A percentile compares a stretch with the other conserved stretches of the same genome.
Evolutionary conservation across 805 yeast species (phyloP).

Genomic region (Candida ipomoeae): DNA sequence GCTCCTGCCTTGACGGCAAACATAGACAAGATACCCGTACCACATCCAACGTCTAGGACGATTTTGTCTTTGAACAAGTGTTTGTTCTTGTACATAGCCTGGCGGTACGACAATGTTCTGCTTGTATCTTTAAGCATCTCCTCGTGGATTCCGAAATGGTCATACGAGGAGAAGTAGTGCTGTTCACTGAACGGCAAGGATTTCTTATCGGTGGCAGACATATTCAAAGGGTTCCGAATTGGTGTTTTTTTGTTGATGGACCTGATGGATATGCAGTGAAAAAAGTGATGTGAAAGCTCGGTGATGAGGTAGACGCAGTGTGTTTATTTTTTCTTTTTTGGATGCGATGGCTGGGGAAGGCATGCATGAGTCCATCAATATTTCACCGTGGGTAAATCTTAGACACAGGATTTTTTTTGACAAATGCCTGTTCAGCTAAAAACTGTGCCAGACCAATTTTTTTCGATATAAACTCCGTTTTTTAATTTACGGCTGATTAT

Average conservation of each 20-base stretch:
- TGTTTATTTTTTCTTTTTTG: background rate
- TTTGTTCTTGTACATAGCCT: conserved; percentile 87
- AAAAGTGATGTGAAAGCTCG: background rate
- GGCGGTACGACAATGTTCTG: conserved; percentile 86
- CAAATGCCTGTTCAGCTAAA: too few species aligned
- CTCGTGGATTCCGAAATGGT: conserved; percentile 96
- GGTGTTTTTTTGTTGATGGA: background rate
- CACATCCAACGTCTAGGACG: conserved; percentile 97
- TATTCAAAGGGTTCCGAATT: background rate
- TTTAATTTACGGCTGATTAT: background rate
- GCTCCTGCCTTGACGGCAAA: conserved; percentile 99
- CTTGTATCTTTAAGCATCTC: conserved; percentile 97
- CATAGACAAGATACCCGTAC: conserved; percentile 96
- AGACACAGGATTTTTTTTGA: background rate
- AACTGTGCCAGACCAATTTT: too few species aligned
- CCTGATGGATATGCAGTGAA: background rate
- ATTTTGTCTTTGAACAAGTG: conserved; percentile 87
- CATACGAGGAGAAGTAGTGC: conserved; percentile 93
- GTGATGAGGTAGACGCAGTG: conserved; percentile 2
- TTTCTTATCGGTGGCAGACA: conserved; percentile 65
- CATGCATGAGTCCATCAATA: background rate
- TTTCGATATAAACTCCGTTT: background rate
- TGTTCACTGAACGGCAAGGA: conserved; percentile 72
- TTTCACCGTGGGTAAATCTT: background rate
- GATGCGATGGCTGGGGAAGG: conserved; percentile 3